Evolutionary conservation across 2,329 filamentous ascomycete species (phyloP).

Genomic region (Didymella pomorum): DNA sequence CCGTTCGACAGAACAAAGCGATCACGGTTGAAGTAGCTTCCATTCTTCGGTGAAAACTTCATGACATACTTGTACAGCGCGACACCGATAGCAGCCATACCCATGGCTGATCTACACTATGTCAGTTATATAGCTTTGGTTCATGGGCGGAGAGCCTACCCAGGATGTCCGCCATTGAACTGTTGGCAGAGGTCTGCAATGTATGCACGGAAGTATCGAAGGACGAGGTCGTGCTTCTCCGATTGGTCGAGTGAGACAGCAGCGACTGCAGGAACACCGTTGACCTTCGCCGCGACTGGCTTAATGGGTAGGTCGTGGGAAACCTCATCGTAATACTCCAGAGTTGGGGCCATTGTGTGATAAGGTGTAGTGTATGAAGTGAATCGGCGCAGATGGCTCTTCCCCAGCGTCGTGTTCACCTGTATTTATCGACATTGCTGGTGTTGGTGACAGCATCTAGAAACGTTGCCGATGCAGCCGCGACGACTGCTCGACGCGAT

Average conservation of each 20-base stretch:
- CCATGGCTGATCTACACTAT: slow-evolving; percentile 56
- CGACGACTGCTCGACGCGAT: slow-evolving; percentile 12
- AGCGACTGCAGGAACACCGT: neutral
- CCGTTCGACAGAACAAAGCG: slow-evolving; percentile 64
- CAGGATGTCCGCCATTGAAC: neutral
- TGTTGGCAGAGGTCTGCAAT: neutral
- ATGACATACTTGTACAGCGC: slow-evolving; percentile 70
- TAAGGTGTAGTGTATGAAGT: neutral
- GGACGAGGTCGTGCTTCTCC: neutral
- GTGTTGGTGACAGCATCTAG: neutral
- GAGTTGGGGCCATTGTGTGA: neutral
- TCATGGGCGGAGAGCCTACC: too few species aligned
- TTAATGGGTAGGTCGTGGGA: neutral
- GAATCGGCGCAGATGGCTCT: neutral
- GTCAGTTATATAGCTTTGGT: neutral
- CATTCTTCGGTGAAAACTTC: slow-evolving; percentile 65
- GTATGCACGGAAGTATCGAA: neutral
- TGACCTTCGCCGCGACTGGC: neutral
- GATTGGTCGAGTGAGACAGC: neutral
- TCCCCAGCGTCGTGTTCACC: neutral
- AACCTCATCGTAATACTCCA: neutral
- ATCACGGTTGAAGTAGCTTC: slow-evolving; percentile 68
- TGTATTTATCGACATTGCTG: slow-evolving; percentile 12
- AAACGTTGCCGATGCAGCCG: neutral
- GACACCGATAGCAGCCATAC: slow-evolving; percentile 69